Conservation (phyloP, 495 filamentous ascomycete species). For the Penicillium steckii region DNA sequence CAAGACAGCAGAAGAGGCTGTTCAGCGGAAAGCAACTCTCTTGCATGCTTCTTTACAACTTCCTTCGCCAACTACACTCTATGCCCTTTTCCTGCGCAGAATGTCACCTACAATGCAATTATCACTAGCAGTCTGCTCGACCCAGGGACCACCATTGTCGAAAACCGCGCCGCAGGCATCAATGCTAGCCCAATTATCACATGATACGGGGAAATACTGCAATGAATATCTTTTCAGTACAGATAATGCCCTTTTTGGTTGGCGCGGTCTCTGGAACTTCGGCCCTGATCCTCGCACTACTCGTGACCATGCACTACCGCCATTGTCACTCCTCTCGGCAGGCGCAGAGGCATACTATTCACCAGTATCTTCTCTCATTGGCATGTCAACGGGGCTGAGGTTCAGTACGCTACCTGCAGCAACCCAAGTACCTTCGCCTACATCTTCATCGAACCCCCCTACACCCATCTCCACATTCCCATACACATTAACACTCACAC, state of each 20-base stretch:
- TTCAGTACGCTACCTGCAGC: conserved; percentile 91
- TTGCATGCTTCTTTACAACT: conserved; percentile 85
- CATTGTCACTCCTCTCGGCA: conserved; percentile 58
- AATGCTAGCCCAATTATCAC: conserved; percentile 75
- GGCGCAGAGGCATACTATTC: conserved; percentile 97
- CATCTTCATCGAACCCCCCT: conserved; percentile 19
- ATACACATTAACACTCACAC: conserved; percentile 84
- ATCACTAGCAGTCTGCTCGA: conserved; percentile 78
- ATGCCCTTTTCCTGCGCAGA: conserved; percentile 82
- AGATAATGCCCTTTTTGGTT: conserved; percentile 83
- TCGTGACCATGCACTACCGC: conserved; percentile 18
- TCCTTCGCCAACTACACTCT: conserved; percentile 77
- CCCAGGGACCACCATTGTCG: conserved; percentile 49
- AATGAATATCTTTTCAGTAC: conserved; percentile 91
- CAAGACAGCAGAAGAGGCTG: conserved; percentile 11
- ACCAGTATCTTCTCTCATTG: conserved; percentile 84
- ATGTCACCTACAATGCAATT: conserved; percentile 77
- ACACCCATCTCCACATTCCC: conserved; percentile 60
- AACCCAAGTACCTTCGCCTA: conserved; percentile 49
- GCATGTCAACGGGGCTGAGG: conserved; percentile 75
- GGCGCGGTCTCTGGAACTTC: conserved; percentile 92
- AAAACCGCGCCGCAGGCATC: conserved; percentile 46
- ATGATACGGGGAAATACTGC: conserved; percentile 84
- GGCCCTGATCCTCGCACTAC: conserved; percentile 68
- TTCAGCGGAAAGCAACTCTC: conserved; percentile 57